A percentile compares a stretch with the other conserved stretches of the same genome.
phyloP scores from a whole-genome alignment of 257 asterid species.

The Solanum gracilifrons region DNA sequence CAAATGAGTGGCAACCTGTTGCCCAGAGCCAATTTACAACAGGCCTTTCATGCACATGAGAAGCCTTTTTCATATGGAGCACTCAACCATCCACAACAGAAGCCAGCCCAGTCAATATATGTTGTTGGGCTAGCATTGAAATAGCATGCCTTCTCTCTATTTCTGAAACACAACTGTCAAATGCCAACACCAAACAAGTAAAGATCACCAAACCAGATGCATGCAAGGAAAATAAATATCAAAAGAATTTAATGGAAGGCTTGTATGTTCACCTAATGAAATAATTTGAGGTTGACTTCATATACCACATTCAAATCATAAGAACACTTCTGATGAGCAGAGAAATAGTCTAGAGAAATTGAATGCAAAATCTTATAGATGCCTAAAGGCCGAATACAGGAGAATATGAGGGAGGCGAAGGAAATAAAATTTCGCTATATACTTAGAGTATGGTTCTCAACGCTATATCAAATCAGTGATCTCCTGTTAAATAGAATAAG shows the following conservation, averaged over 20 bases:
- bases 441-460: background rate
- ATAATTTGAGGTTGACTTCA: background rate
- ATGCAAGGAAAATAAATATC: background rate
- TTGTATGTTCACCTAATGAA: background rate
- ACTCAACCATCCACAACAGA: slow-evolving; percentile 88
- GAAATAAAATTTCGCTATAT: background rate
- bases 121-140: slow-evolving; percentile 76
- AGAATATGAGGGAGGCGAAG: background rate
- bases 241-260: background rate
- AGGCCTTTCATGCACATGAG: slow-evolving; percentile 86
- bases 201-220: background rate
- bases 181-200: background rate
- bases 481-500: background rate
- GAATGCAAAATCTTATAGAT: background rate
- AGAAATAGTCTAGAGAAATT: background rate
- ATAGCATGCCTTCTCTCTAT: slow-evolving; percentile 76
- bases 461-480: too few relatives aligned
- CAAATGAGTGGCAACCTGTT: slow-evolving; percentile 97
- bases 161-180: slow-evolving; percentile 86
- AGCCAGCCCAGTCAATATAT: slow-evolving; percentile 86
- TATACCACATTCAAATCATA: background rate
- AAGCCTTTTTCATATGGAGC: slow-evolving; percentile 96
- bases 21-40: slow-evolving; percentile 93
- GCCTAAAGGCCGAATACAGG: background rate
- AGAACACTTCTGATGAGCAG: background rate